Conservation (phyloP, 2,329 filamentous ascomycete genomes). For the Penicillium paneum region DNA sequence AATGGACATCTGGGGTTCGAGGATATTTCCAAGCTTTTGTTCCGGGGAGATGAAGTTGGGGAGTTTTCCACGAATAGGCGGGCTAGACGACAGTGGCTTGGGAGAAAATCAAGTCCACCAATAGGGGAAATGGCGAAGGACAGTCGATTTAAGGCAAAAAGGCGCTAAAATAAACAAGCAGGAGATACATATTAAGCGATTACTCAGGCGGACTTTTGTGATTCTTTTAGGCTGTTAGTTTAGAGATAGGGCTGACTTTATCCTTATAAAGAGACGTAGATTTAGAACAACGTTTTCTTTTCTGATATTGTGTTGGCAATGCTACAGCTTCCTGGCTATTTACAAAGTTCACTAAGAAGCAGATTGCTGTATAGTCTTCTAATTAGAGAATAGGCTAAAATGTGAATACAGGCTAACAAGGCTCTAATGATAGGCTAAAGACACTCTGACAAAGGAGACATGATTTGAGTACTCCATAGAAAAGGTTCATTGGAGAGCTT, state of each 20-base stretch:
- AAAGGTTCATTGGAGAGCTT: not conserved
- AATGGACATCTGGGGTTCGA: conserved; percentile 31
- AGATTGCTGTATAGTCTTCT: not conserved
- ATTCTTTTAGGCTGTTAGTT: not conserved
- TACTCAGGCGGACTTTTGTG: not conserved
- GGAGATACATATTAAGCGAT: conserved; percentile 1
- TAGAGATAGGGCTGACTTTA: not conserved
- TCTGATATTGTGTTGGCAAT: not conserved
- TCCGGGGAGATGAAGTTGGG: conserved; percentile 12
- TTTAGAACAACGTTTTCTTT: not conserved
- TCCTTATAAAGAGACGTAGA: not conserved
- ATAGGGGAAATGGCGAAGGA: conserved; percentile 17
- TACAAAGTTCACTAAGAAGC: not conserved
- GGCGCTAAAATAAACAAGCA: not conserved
- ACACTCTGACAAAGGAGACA: not conserved
- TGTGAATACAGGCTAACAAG: not conserved
- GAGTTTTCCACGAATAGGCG: conserved; percentile 33
- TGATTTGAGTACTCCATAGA: not conserved
- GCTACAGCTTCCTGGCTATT: not conserved
- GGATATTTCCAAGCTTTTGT: conserved; percentile 26
- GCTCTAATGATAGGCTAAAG: not conserved
- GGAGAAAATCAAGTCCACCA: conserved; percentile 30
- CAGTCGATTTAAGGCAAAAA: not conserved
- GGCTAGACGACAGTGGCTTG: not conserved
- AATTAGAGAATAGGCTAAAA: not conserved